phyloP scores from a whole-genome alignment of 2,329 filamentous ascomycete species.

The Neofusicoccum cordaticola region DNA sequence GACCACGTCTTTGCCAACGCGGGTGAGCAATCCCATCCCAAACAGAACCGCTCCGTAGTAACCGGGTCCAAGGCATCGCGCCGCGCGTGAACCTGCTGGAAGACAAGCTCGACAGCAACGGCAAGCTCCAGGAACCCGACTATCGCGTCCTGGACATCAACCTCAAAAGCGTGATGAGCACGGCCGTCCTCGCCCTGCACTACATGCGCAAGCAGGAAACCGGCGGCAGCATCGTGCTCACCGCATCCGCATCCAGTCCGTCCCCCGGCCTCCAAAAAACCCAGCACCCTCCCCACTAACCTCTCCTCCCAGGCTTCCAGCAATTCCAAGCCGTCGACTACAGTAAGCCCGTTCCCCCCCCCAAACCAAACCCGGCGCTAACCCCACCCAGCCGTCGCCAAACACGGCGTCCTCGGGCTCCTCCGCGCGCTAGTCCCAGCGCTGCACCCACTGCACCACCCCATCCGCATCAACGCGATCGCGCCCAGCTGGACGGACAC shows the following conservation, averaged over 20 bases:
- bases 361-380: neutral
- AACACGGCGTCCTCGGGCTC: constrained; percentile 33
- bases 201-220: constrained; percentile 27
- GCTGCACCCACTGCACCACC: constrained; percentile 21
- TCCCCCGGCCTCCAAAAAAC: neutral
- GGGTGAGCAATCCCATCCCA: constrained; percentile 15
- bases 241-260: constrained; percentile 29
- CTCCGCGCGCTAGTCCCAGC: constrained; percentile 25
- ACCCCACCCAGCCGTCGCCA: constrained; percentile 24
- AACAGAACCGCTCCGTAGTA: neutral
- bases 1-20: constrained; percentile 47
- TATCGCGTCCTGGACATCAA: constrained; percentile 30
- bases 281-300: neutral
- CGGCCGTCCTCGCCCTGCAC: constrained; percentile 29
- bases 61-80: constrained; percentile 21
- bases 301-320: constrained; percentile 21
- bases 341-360: constrained; percentile 20
- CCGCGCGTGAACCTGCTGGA: constrained; percentile 25
- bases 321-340: constrained; percentile 30
- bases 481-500: constrained; percentile 34
- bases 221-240: constrained; percentile 33
- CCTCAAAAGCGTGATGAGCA: constrained; percentile 29
- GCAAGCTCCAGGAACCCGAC: constrained; percentile 28
- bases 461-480: constrained; percentile 34
- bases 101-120: constrained; percentile 29